Evolutionary conservation across 2,329 filamentous ascomycete species (phyloP).

Genomic region (Chrysoporthe cubensis): DNA sequence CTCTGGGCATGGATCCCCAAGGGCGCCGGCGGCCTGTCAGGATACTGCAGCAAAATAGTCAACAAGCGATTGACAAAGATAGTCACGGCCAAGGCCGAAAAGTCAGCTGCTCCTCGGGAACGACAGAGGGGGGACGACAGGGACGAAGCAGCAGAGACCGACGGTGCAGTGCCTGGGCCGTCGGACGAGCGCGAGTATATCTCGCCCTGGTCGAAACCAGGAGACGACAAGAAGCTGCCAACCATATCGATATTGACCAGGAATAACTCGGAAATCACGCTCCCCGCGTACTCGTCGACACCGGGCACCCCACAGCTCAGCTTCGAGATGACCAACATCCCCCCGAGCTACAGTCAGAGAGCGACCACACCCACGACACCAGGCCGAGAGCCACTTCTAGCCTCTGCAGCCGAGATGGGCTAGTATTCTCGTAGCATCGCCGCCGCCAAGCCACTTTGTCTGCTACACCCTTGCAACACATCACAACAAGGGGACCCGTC

Average conservation of each 20-base stretch:
- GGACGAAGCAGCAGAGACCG: conserved; percentile 55
- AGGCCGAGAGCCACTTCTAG: conserved; percentile 36
- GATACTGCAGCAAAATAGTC: conserved; percentile 91
- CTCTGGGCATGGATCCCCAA: conserved; percentile 90
- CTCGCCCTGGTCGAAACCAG: conserved; percentile 57
- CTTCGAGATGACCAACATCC: conserved; percentile 59
- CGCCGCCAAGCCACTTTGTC: no score
- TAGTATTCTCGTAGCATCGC: no score
- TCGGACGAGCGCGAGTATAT: conserved; percentile 60
- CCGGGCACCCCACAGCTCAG: conserved; percentile 55
- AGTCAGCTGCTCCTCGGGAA: conserved; percentile 81
- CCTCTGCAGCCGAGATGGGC: no score
- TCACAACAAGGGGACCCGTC: no score
- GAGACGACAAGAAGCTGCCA: conserved; percentile 56
- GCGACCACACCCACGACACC: conserved; percentile 36
- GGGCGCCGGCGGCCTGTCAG: conserved; percentile 76
- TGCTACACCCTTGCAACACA: no score
- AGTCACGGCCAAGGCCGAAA: conserved; percentile 84
- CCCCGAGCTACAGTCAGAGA: conserved; percentile 45
- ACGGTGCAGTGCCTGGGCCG: conserved; percentile 50
- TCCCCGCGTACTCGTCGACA: conserved; percentile 66
- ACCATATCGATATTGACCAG: conserved; percentile 61
- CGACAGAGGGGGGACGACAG: conserved; percentile 57
- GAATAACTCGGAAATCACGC: conserved; percentile 63
- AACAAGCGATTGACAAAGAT: conserved; percentile 84